Percentiles rank a stretch among this genome's conserved stretches.
Conservation (phyloP, 2,329 filamentous ascomycete species). For the Fusarium sp. region DNA sequence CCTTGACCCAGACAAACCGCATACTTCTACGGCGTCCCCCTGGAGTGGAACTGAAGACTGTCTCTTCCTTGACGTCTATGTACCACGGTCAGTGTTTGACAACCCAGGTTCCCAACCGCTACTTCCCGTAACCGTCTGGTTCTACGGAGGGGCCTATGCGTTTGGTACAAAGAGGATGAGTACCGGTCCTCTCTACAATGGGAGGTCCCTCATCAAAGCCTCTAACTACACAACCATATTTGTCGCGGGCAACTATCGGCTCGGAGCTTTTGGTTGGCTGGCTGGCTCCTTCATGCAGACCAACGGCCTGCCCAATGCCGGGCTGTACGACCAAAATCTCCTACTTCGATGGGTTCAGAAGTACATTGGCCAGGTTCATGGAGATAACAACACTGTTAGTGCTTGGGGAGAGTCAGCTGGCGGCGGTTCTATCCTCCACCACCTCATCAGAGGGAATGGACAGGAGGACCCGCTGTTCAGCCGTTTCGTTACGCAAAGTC, state of each 20-base stretch:
- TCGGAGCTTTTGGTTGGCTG: constrained; percentile 61
- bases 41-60: constrained; percentile 2
- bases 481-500: background rate
- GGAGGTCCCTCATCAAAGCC: background rate
- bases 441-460: constrained; percentile 46
- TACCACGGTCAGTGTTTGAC: background rate
- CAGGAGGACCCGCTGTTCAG: background rate
- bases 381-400: constrained; percentile 59
- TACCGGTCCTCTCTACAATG: background rate
- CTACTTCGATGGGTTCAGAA: constrained; percentile 62
- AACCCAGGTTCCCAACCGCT: background rate
- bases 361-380: constrained; percentile 58
- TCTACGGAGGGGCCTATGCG: background rate
- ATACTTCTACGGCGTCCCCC: no score
- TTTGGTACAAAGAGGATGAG: background rate
- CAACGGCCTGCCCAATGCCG: constrained; percentile 57
- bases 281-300: constrained; percentile 57
- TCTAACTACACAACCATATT: constrained; percentile 48
- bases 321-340: constrained; percentile 56
- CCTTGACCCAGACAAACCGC: background rate
- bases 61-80: background rate
- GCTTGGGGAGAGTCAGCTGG: constrained; percentile 65
- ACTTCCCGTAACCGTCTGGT: background rate
- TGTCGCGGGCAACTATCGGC: constrained; percentile 61
- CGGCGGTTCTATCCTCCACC: constrained; percentile 62